A percentile compares a stretch with the other conserved stretches of the same genome.
Evolutionary conservation across 495 filamentous ascomycete genomes (phyloP).

Genomic region (Barbatosphaeria neglecta): DNA sequence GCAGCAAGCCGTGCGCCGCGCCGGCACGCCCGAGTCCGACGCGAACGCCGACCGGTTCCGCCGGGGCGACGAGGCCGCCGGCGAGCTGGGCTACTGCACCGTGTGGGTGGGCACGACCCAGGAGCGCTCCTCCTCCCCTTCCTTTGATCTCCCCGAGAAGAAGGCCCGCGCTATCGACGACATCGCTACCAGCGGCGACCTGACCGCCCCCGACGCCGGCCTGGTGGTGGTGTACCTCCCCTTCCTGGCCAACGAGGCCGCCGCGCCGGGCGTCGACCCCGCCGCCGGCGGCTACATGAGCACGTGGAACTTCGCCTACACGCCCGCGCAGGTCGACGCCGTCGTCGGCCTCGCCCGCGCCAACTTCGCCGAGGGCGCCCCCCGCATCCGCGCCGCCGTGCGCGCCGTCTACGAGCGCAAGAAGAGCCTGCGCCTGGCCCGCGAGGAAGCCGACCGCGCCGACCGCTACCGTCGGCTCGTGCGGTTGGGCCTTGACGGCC

Average conservation of each 20-base stretch:
- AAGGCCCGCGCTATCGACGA: slow-evolving; percentile 45
- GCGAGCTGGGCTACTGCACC: slow-evolving; percentile 76
- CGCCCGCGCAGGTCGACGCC: slow-evolving; percentile 69
- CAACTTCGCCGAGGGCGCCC: slow-evolving; percentile 73
- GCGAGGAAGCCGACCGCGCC: slow-evolving; percentile 48
- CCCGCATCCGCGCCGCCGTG: slow-evolving; percentile 65
- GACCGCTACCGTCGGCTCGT: slow-evolving; percentile 32
- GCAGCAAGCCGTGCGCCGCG: slow-evolving; percentile 26
- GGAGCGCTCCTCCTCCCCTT: slow-evolving; percentile 45
- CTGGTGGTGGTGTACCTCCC: slow-evolving; percentile 88
- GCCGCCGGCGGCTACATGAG: slow-evolving; percentile 70
- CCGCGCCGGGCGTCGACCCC: slow-evolving; percentile 69
- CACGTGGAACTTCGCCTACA: slow-evolving; percentile 97
- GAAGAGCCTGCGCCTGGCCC: slow-evolving; percentile 37
- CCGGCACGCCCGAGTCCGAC: slow-evolving; percentile 4
- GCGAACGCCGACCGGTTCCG: slow-evolving; percentile 12
- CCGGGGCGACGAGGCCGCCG: slow-evolving; percentile 28
- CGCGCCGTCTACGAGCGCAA: slow-evolving; percentile 89
- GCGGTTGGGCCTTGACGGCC: slow-evolving; percentile 26
- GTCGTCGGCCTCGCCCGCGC: slow-evolving; percentile 71
- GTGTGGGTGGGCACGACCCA: slow-evolving; percentile 84
- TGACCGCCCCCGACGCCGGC: slow-evolving; percentile 68
- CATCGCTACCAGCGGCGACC: slow-evolving; percentile 58
- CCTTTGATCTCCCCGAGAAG: neutral
- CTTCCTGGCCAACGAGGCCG: slow-evolving; percentile 61